Evolutionary conservation across 2,329 filamentous ascomycete genomes (phyloP), one percentile per base, ranked within the genome.

Genomic region (Cladosporium halotolerans): DNA sequence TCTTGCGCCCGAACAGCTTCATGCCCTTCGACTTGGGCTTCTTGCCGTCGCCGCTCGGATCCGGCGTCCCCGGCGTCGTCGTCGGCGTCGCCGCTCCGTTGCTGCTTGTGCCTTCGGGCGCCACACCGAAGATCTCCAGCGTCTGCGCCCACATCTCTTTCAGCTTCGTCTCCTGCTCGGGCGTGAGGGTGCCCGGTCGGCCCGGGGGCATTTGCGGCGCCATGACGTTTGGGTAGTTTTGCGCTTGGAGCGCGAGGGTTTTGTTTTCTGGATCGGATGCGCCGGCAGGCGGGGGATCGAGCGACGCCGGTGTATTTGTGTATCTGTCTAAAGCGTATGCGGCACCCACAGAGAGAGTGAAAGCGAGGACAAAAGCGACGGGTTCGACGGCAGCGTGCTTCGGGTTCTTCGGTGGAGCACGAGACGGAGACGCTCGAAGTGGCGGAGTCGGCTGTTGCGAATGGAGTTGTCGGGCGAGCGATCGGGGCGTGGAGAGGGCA

Each of bases 121-220:
- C 49, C 52, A 90, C 78, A 28, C 86, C 88, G 67, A 87, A 90
- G 42, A 96, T 77, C 58, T 86, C 84, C 60, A 95, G 79, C 38
- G 89, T 79, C 51, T 84, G 76, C 11, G 79, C 72, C 93, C 93
- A 99, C 61, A 97, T 80, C 70, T 95, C 86, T 64, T 86, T 87
- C 55, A 99, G 76, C 73, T 95, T 96, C 58, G 81, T 80, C 64
- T 96, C 89, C 73, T 99, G 84, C 58, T 96, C 91, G 3, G 83
- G 71, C n/a, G 91, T 96, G 55, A 99, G 78, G 62, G 88, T 96
- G 55, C 89, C 90, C 52, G 89, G 81, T 57, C 90, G 84, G 50
- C 93, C 93, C 36, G 85, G 80, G 42, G 79, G 79, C 31, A 48
- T 47, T 50, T 50, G 42, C 19, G 45, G 16, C 8, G 48, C 50